Conservation (phyloP, 2,329 filamentous ascomycete species). For the Lachnellula hyalina region DNA sequence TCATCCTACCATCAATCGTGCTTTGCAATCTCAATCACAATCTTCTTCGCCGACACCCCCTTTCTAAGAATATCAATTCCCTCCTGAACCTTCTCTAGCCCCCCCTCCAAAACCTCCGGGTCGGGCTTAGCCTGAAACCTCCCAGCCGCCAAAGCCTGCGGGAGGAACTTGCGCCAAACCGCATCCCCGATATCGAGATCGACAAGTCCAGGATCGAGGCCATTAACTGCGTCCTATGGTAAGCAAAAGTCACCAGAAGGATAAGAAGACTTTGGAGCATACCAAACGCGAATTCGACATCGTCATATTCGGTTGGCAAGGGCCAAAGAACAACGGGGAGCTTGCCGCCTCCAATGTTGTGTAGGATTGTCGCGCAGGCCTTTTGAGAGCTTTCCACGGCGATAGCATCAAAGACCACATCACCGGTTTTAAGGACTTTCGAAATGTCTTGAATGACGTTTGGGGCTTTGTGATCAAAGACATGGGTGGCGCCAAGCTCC, state of each 20-base stretch:
- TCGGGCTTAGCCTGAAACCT: conserved; percentile 36
- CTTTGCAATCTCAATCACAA: conserved; percentile 33
- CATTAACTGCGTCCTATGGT: conserved; percentile 19
- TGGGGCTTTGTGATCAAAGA: conserved; percentile 40
- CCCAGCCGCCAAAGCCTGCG: conserved; percentile 34
- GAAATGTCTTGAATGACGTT: conserved; percentile 15
- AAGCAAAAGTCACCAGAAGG: conserved; percentile 17
- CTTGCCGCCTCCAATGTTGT: conserved; percentile 25
- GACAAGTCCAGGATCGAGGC: conserved; percentile 23
- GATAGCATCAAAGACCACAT: conserved; percentile 25
- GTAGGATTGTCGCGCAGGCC: conserved; percentile 29
- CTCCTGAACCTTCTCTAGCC: conserved; percentile 38
- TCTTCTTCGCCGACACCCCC: conserved; percentile 39
- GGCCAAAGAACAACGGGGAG: conserved; percentile 12
- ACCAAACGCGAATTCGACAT: conserved; percentile 27
- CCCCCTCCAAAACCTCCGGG: conserved; percentile 36
- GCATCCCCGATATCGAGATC: conserved; percentile 28
- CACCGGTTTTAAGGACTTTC: conserved; percentile 10
- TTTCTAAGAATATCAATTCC: conserved; percentile 35
- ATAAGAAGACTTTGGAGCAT: conserved; percentile 9
- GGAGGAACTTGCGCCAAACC: conserved; percentile 37
- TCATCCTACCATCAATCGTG: too few species aligned
- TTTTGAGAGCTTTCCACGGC: conserved; percentile 18
- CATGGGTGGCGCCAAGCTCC: conserved; percentile 37
- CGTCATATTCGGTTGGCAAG: conserved; percentile 13